Percentiles rank a stretch among this genome's conserved stretches.
These are phyloP conservation scores for Macrophomina pseudophaseolina DNA, from an alignment of 2,329 filamentous ascomycete species.

Conservation along the genomic window DNA sequence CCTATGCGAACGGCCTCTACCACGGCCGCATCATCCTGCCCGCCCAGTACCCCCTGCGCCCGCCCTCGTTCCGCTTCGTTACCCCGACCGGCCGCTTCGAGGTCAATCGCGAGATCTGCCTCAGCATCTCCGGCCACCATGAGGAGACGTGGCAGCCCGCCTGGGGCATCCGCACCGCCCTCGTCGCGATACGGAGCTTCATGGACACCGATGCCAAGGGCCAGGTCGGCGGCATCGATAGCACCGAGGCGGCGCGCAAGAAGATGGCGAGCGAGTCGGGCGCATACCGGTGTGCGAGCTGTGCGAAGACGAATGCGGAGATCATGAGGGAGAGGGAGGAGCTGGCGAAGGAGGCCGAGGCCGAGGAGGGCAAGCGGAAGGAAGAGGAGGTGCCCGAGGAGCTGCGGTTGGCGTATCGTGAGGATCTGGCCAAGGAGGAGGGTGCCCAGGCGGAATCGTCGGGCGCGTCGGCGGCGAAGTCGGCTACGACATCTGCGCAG, in stretches of 20 bases:
- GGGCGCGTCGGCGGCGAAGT: not conserved
- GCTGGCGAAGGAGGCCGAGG: slow-evolving; percentile 54
- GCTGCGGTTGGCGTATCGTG: slow-evolving; percentile 71
- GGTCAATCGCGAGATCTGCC: slow-evolving; percentile 94
- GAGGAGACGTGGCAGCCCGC: slow-evolving; percentile 99
- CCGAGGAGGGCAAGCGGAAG: slow-evolving; percentile 45
- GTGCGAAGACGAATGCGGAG: slow-evolving; percentile 72
- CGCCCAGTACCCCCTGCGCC: slow-evolving; percentile 85
- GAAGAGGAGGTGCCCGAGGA: slow-evolving; percentile 59
- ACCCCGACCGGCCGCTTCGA: slow-evolving; percentile 94
- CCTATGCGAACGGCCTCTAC: slow-evolving; percentile 83
- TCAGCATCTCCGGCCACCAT: slow-evolving; percentile 92
- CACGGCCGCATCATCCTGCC: slow-evolving; percentile 95
- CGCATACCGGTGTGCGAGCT: slow-evolving; percentile 71
- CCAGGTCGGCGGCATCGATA: slow-evolving; percentile 86
- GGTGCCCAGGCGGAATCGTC: slow-evolving; percentile 28
- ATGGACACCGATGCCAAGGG: slow-evolving; percentile 91
- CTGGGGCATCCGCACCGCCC: slow-evolving; percentile 91
- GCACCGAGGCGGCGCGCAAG: slow-evolving; percentile 58
- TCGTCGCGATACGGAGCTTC: slow-evolving; percentile 79
- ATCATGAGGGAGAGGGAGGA: slow-evolving; percentile 75
- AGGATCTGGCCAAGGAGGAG: slow-evolving; percentile 63
- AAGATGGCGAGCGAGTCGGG: slow-evolving; percentile 71
- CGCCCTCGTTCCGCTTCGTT: slow-evolving; percentile 93
- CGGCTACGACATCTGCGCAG: not conserved